Evolutionary conservation across 2,329 filamentous ascomycete species (phyloP), one percentile per base, ranked within the genome.

Genomic region (Clarireedia homoeocarpa): DNA sequence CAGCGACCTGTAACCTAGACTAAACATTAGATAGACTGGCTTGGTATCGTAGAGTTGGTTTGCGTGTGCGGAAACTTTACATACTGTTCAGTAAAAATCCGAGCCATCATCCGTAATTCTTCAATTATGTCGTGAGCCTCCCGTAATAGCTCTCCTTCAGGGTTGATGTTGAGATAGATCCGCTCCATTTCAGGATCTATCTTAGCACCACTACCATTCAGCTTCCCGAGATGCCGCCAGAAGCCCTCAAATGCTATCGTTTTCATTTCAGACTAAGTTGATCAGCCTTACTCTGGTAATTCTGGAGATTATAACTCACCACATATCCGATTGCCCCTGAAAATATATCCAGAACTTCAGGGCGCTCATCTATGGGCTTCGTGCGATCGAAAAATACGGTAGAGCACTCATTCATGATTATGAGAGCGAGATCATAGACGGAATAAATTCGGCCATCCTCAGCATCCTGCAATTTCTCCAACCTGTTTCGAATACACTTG

Each of bases 71-170:
- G 20, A 20, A 20, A 3, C 20, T 20, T 20, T 50, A 40, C 51
- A 48, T 20, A 48, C 51, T 65, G 74, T 20, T 68, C 65, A 3
- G 60, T 62, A 14, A 64, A 66, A 5, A 77, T 67, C 1, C 68
- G 62, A 0, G 72, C 59, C 71, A 77, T 76, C 38, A 77, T 77
- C 1, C 71, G 69, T 0, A 77, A 65, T 56, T 78, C 75, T 6
- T 77, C 74, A 1, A 73, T 60, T 17, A 77, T 74, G 27, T 77
- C 74, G 27, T 75, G 72, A 15, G 74, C 70, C 51, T 77, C 74
- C 0, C 65, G 60, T 30, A 75, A 70, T 0, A 77, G 61, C 24
- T 66, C 65, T 0, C 72, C 72, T 55, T 77, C 74, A 0, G 59
- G 60, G 24, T 71, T 72, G 26, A 77, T 75, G 51, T 75, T 70